These are phyloP conservation scores for Lactarius deliciosus DNA, from an alignment of 768 basidiomycete genomes.

Conservation along the genomic window DNA sequence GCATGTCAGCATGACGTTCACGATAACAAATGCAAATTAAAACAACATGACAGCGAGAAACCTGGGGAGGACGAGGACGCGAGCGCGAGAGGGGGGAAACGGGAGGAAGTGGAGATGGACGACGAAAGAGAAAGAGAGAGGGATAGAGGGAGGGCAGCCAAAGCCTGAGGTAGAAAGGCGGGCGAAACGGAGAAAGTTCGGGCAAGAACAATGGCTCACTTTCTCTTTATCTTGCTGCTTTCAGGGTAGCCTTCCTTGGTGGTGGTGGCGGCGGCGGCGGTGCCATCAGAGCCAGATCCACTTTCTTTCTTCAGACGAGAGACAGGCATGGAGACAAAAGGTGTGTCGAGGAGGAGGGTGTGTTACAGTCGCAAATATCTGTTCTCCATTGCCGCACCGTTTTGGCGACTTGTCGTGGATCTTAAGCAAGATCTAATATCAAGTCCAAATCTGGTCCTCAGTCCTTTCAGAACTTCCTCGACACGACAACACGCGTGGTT, in stretches of 20 bases:
- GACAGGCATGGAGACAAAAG: slow-evolving; percentile 53
- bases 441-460: slow-evolving; percentile 30
- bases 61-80: not conserved
- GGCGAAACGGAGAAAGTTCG: slow-evolving; percentile 58
- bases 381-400: slow-evolving; percentile 32
- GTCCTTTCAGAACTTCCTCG: slow-evolving; percentile 20
- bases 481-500: slow-evolving; percentile 22
- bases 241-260: slow-evolving; percentile 57
- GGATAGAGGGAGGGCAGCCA: slow-evolving; percentile 35
- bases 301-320: slow-evolving; percentile 66
- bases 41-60: slow-evolving; percentile 39
- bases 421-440: slow-evolving; percentile 30
- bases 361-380: slow-evolving; percentile 31
- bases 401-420: slow-evolving; percentile 18
- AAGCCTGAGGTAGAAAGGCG: slow-evolving; percentile 43
- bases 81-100: slow-evolving; percentile 8
- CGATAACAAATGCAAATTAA: slow-evolving; percentile 33
- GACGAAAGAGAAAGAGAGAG: not conserved
- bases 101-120: slow-evolving; percentile 31
- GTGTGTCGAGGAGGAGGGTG: slow-evolving; percentile 32
- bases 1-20: slow-evolving; percentile 37
- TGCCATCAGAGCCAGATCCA: slow-evolving; percentile 62
- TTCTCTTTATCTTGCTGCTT: slow-evolving; percentile 76
- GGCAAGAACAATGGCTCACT: slow-evolving; percentile 55
- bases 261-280: slow-evolving; percentile 34